A percentile compares a stretch with the other conserved stretches of the same genome.
phyloP scores from a whole-genome alignment of 495 filamentous ascomycete genomes.

The Trichoderma parareesei region DNA sequence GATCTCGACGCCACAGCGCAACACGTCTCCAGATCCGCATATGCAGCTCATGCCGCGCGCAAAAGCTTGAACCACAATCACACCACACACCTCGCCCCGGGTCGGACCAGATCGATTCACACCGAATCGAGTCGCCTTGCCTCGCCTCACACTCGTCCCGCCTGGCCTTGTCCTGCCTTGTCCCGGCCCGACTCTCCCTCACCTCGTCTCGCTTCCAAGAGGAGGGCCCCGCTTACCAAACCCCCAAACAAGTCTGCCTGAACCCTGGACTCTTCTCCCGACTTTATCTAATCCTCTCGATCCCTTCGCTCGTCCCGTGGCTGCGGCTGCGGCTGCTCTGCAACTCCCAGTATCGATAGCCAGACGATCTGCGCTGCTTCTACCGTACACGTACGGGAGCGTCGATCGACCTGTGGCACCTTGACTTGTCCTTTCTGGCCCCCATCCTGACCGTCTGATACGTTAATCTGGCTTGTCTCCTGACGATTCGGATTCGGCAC shows the following conservation, averaged over 20 bases:
- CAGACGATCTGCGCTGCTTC: neutral
- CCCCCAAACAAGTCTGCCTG: neutral
- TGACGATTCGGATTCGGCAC: conserved; percentile 5
- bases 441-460: conserved; percentile 1
- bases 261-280: neutral
- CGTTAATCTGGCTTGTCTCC: neutral
- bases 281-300: neutral
- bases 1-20: too few species aligned
- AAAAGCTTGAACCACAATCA: neutral
- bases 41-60: neutral
- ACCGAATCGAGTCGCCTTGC: neutral
- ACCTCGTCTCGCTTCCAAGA: neutral
- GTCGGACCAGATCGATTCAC: neutral
- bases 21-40: too few species aligned
- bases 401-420: neutral
- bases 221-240: neutral
- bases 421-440: neutral
- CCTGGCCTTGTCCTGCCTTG: neutral
- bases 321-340: neutral
- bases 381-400: neutral
- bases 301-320: neutral
- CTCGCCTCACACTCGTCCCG: neutral
- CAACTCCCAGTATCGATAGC: neutral
- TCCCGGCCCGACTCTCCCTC: neutral
- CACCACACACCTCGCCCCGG: too few species aligned